Percentiles rank a stretch among this genome's conserved stretches.
These are phyloP conservation scores for Leishmania aethiopica DNA, from an alignment of 208 protist species.

Conservation along the genomic window DNA sequence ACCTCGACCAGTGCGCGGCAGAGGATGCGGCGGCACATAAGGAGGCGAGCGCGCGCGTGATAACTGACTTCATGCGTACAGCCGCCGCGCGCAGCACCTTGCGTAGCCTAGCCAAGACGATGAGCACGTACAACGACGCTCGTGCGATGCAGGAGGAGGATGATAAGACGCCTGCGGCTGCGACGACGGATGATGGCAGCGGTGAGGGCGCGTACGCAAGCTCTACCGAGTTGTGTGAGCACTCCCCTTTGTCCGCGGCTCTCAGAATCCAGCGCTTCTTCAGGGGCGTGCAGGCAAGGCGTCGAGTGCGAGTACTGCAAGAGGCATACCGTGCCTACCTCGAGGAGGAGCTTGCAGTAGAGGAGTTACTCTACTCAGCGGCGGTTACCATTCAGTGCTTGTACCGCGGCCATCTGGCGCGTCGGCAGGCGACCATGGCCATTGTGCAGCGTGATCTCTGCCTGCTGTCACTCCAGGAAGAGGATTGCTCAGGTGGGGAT, in stretches of 20 bases:
- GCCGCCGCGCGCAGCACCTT: slow-evolving; percentile 16
- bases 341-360: slow-evolving; percentile 30
- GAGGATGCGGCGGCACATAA: slow-evolving; percentile 14
- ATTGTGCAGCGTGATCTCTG: slow-evolving; percentile 29
- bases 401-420: slow-evolving; percentile 49
- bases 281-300: slow-evolving; percentile 13
- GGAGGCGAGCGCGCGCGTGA: slow-evolving; percentile 22
- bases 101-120: slow-evolving; percentile 1
- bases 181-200: slow-evolving; percentile 1
- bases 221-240: not conserved
- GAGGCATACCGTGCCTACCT: slow-evolving; percentile 16
- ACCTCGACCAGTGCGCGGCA: slow-evolving; percentile 18
- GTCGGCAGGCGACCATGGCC: slow-evolving; percentile 27
- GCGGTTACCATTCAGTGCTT: slow-evolving; percentile 53
- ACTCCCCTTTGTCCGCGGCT: slow-evolving; percentile 16
- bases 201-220: not conserved
- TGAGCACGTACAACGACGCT: slow-evolving; percentile 23
- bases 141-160: slow-evolving; percentile 22
- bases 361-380: slow-evolving; percentile 39
- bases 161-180: not conserved
- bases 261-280: slow-evolving; percentile 36
- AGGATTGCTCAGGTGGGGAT: slow-evolving; percentile 19
- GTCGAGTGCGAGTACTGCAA: slow-evolving; percentile 14
- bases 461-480: slow-evolving; percentile 16
- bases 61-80: slow-evolving; percentile 29